These are phyloP conservation scores for Purshia tridentata DNA, from an alignment of 306 rosid genomes.

Conservation along the genomic window DNA sequence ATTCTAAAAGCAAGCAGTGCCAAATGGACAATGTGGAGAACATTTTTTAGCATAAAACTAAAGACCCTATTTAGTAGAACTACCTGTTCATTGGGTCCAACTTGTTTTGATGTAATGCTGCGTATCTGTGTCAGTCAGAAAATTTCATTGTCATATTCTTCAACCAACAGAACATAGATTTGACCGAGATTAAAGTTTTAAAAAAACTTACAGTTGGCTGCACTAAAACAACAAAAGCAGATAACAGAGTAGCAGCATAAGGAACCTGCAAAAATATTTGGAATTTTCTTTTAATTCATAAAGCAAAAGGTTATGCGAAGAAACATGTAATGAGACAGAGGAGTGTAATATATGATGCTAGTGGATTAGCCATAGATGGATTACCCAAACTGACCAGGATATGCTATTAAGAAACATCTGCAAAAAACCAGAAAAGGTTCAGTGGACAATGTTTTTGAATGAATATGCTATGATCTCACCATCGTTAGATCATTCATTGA, in stretches of 20 bases:
- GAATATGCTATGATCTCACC: not conserved
- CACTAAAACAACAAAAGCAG: constrained; percentile 47
- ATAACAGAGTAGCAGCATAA: constrained; percentile 52
- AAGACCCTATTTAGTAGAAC: not conserved
- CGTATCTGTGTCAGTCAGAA: constrained; percentile 48
- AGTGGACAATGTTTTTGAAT: constrained; percentile 16
- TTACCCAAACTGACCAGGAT: constrained; percentile 87
- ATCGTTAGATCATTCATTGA: not conserved
- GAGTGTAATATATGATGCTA: not conserved
- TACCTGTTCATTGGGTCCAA: constrained; percentile 78
- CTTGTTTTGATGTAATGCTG: constrained; percentile 89
- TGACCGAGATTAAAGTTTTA: not conserved
- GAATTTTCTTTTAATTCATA: constrained; percentile 6
- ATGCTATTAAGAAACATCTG: constrained; percentile 61
- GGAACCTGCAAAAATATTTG: constrained; percentile 64
- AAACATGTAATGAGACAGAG: not conserved
- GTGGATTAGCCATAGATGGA: too few species aligned
- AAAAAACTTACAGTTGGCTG: constrained; percentile 62
- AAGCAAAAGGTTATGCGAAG: not conserved
- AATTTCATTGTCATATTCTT: constrained; percentile 4
- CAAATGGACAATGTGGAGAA: too few species aligned
- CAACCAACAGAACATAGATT: not conserved
- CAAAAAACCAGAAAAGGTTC: constrained; percentile 31
- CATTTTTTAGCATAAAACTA: not conserved
- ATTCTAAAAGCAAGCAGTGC: too few species aligned